phyloP scores from a whole-genome alignment of 768 basidiomycete genomes.

The Symmetrospora coprosmae region DNA sequence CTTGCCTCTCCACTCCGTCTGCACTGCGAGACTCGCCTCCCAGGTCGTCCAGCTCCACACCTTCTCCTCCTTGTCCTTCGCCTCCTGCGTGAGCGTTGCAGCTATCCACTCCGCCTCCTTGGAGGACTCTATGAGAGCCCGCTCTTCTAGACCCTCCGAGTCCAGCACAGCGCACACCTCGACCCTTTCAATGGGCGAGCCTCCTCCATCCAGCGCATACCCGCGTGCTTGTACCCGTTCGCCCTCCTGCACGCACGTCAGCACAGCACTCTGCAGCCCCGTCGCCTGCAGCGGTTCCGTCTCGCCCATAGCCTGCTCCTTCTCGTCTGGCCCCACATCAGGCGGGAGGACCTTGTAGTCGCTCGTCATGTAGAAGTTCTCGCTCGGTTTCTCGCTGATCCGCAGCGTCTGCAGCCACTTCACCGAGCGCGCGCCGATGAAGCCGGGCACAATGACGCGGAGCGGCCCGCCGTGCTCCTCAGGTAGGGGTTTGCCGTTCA shows the following conservation, averaged over 20 bases:
- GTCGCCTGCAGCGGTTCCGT: slow-evolving; percentile 2
- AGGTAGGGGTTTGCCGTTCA: neutral
- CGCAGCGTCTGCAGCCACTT: slow-evolving; percentile 44
- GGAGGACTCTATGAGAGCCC: neutral
- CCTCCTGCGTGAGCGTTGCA: neutral
- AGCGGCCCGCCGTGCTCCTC: slow-evolving; percentile 52
- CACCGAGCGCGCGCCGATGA: slow-evolving; percentile 44
- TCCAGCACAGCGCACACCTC: neutral
- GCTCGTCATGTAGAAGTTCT: slow-evolving; percentile 9
- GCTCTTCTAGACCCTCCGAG: neutral
- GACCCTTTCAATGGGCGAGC: neutral
- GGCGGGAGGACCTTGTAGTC: slow-evolving; percentile 5
- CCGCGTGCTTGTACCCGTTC: neutral
- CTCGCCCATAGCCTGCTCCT: slow-evolving; percentile 2
- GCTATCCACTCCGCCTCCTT: neutral
- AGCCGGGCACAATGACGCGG: slow-evolving; percentile 51
- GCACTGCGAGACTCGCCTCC: neutral
- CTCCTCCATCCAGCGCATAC: neutral
- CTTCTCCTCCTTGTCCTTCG: neutral
- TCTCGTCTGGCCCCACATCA: neutral
- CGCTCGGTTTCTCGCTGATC: neutral
- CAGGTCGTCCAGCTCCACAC: slow-evolving; percentile 1
- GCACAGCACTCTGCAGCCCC: neutral
- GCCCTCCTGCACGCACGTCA: neutral
- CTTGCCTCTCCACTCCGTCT: neutral